Percentiles rank a stretch among this genome's conserved stretches.
These are phyloP conservation scores for Pneumocystis wakefieldiae DNA, from an alignment of 1,139 yeast genomes.

Conservation along the genomic window DNA sequence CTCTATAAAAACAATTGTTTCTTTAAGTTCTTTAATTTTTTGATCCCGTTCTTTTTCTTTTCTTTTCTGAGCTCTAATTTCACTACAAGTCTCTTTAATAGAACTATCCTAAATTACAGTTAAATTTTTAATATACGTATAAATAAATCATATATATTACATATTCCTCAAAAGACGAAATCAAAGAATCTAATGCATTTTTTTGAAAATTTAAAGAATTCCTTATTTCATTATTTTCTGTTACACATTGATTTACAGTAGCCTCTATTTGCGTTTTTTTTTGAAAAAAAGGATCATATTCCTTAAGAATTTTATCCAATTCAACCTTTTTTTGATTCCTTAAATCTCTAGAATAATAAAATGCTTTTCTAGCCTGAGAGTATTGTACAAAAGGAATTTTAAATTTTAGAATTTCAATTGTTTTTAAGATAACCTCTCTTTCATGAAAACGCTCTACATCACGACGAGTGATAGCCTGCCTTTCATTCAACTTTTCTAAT, in stretches of 20 bases:
- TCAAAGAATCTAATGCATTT: background rate
- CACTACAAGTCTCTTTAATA: background rate
- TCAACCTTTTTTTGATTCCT: slow-evolving; percentile 7
- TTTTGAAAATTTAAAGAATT: background rate
- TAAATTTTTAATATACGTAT: background rate
- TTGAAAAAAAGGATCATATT: background rate
- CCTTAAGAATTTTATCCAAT: background rate
- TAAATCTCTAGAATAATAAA: slow-evolving; percentile 23
- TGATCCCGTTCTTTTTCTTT: background rate
- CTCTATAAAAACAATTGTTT: background rate
- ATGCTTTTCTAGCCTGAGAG: slow-evolving; percentile 15
- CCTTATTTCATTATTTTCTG: background rate
- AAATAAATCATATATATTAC: background rate
- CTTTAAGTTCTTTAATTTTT: background rate
- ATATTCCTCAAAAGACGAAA: background rate
- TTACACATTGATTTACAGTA: background rate
- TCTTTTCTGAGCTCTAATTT: background rate
- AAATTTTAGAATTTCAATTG: slow-evolving; percentile 9
- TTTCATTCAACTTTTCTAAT: slow-evolving; percentile 1
- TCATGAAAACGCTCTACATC: slow-evolving; percentile 16
- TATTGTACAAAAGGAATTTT: slow-evolving; percentile 13
- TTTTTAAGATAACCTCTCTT: slow-evolving; percentile 14
- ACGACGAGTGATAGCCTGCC: slow-evolving; percentile 16
- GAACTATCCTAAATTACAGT: background rate
- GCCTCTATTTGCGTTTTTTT: background rate